These are phyloP conservation scores for Colletotrichum musae DNA, from an alignment of 2,329 filamentous ascomycete genomes.

Conservation along the genomic window DNA sequence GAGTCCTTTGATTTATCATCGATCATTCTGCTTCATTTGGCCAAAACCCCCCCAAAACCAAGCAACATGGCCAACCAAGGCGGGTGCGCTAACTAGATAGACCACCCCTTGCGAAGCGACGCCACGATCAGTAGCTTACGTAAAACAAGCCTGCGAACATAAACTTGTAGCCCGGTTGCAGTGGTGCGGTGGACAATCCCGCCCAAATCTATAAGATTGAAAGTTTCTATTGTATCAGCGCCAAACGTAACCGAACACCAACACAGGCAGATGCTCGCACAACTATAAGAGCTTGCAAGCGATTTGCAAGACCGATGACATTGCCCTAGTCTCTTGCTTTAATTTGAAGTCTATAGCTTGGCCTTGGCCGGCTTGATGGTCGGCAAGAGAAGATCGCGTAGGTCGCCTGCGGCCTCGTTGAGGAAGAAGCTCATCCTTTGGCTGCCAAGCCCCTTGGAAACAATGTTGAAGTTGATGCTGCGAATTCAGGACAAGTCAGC, in stretches of 20 bases:
- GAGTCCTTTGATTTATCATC: too few species aligned
- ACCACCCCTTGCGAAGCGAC: too few species aligned
- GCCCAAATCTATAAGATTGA: conserved; percentile 24
- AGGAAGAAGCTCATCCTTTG: conserved; percentile 96
- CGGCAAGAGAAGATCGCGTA: conserved; percentile 87
- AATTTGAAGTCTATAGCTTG: conserved; percentile 77
- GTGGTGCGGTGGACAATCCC: background rate
- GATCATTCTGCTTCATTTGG: too few species aligned
- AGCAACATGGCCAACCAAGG: too few species aligned
- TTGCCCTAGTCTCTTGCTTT: background rate
- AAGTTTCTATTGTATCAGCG: conserved; percentile 33
- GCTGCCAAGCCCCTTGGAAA: conserved; percentile 91
- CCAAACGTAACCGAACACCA: conserved; percentile 2
- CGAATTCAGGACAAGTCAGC: conserved; percentile 27
- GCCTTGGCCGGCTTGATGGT: conserved; percentile 86
- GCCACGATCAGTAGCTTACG: background rate
- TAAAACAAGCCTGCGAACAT: background rate
- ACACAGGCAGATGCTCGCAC: background rate
- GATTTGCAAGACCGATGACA: background rate
- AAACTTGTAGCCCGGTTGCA: background rate
- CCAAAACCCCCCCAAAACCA: too few species aligned
- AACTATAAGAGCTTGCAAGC: background rate
- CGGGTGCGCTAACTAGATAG: too few species aligned
- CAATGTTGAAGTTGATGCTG: conserved; percentile 97
- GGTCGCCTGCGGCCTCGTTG: conserved; percentile 91